Conservation (phyloP, 805 yeast genomes). For the Zygosaccharomyces pseudorouxii region DNA sequence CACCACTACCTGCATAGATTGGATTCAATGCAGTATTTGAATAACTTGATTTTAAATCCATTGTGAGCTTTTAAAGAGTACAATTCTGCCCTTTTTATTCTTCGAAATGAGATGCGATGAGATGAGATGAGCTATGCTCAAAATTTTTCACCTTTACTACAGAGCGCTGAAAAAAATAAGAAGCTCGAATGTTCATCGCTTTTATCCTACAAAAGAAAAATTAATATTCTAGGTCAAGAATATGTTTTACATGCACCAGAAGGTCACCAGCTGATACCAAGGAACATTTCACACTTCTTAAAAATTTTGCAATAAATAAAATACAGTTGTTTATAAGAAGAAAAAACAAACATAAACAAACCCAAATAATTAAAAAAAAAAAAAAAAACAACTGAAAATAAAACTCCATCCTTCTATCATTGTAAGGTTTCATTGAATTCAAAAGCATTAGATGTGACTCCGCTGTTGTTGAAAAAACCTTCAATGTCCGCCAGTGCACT, state of each 20-base stretch:
- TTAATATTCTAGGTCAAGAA: no score
- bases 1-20: constrained; percentile 75
- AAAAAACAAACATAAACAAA: neutral
- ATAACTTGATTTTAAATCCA: constrained; percentile 36
- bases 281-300: neutral
- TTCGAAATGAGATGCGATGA: constrained; percentile 13
- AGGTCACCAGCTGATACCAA: neutral
- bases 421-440: constrained; percentile 29
- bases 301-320: neutral
- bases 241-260: neutral
- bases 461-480: constrained; percentile 38
- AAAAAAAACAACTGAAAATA: neutral
- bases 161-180: neutral
- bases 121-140: constrained; percentile 6
- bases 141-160: neutral
- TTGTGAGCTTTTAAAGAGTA: constrained; percentile 1
- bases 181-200: neutral
- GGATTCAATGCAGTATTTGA: constrained; percentile 56
- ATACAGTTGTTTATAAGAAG: neutral
- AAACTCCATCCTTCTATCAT: constrained; percentile 8
- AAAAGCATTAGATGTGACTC: constrained; percentile 17
- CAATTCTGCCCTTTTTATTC: neutral
- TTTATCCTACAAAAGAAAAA: no score
- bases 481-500: constrained; percentile 71
- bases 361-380: neutral